Conservation (phyloP, 2,329 filamentous ascomycete genomes). For the Venturia asperata region DNA sequence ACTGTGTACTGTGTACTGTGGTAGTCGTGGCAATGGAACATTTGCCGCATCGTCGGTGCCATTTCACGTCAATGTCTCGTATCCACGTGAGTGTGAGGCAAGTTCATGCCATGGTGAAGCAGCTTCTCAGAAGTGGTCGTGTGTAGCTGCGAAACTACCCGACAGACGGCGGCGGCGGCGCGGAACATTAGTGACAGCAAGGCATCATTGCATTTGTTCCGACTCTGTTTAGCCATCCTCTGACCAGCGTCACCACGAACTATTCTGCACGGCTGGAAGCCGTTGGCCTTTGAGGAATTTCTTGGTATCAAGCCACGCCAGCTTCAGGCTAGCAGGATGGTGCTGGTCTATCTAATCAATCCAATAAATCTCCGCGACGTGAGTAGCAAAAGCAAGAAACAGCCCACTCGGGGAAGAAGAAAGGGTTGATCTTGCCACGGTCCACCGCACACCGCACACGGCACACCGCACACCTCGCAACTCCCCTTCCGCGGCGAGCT, state of each 20-base stretch:
- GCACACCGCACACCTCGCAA: background rate
- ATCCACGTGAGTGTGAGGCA: background rate
- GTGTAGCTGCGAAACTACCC: background rate
- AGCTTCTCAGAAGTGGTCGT: background rate
- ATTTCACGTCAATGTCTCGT: background rate
- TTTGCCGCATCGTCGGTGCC: no score
- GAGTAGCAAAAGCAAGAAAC: background rate
- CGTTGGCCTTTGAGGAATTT: background rate
- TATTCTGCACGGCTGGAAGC: background rate
- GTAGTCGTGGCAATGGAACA: no score
- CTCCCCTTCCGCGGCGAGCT: no score
- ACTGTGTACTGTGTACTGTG: no score
- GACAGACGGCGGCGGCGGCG: background rate
- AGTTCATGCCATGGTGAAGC: background rate
- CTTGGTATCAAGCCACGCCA: background rate
- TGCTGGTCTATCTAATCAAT: background rate
- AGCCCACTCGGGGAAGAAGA: background rate
- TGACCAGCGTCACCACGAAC: background rate
- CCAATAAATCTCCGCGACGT: background rate
- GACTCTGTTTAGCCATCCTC: background rate
- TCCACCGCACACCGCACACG: background rate
- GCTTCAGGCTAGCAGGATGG: background rate
- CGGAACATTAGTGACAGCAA: background rate
- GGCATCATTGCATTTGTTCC: slow-evolving; percentile 1
- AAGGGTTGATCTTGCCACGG: background rate